Evolutionary conservation across 805 yeast genomes (phyloP).

Genomic region (Saccharomycopsis fibuligera): DNA sequence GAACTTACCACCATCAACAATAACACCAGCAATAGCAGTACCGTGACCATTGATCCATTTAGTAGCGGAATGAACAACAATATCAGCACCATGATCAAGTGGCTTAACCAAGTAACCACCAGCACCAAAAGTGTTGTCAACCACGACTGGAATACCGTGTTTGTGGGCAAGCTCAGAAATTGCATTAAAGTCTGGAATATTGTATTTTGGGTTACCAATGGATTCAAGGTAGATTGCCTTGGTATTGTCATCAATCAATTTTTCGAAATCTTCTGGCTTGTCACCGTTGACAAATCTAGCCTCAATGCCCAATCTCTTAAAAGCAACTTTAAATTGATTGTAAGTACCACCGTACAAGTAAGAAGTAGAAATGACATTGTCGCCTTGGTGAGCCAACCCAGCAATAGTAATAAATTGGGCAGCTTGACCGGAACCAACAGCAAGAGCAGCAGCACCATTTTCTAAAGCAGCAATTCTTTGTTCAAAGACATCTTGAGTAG

Average conservation of each 20-base stretch:
- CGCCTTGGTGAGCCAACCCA: slow-evolving; percentile 82
- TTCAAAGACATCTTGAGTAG: slow-evolving; percentile 88
- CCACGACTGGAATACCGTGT: slow-evolving; percentile 84
- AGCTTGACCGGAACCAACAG: slow-evolving; percentile 93
- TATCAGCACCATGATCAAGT: slow-evolving; percentile 83
- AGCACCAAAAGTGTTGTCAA: slow-evolving; percentile 95
- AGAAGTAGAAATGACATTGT: slow-evolving; percentile 82
- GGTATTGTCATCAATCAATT: slow-evolving; percentile 73
- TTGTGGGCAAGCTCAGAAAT: slow-evolving; percentile 74
- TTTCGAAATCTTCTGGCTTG: slow-evolving; percentile 60
- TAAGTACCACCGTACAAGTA: slow-evolving; percentile 93
- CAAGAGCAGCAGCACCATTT: slow-evolving; percentile 86
- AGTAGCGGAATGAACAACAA: slow-evolving; percentile 90
- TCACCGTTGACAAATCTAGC: slow-evolving; percentile 83
- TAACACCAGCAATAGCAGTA: slow-evolving; percentile 86
- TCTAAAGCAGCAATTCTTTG: slow-evolving; percentile 89
- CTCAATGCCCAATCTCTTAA: slow-evolving; percentile 83
- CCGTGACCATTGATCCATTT: slow-evolving; percentile 99
- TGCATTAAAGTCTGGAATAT: slow-evolving; percentile 83
- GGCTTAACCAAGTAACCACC: slow-evolving; percentile 88
- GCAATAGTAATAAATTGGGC: slow-evolving; percentile 85
- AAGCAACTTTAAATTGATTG: slow-evolving; percentile 89
- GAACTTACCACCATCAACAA: slow-evolving; percentile 87
- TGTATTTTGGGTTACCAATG: slow-evolving; percentile 89
- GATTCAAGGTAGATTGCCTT: slow-evolving; percentile 87